Evolutionary conservation across 2,329 filamentous ascomycete genomes (phyloP), one percentile per base, ranked within the genome.

Genomic region (Verticillium nonalfalfae): DNA sequence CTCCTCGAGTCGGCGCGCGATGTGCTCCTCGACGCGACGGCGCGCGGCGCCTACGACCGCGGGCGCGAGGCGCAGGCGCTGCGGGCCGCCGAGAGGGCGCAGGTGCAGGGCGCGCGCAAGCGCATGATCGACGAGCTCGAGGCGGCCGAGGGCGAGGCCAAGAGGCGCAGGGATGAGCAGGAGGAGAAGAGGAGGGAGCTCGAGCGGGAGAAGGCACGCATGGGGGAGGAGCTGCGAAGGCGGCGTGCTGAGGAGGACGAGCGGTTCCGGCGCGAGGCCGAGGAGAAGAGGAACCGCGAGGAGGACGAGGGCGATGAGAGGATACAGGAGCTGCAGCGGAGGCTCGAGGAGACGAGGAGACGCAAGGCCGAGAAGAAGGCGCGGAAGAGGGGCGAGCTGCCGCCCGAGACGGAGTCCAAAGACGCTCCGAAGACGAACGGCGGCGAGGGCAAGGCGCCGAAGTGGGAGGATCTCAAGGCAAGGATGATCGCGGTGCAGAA

Each of bases 41-140:
- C 91, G 40, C 90, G 91, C 62, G 83, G 85, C 58, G 85, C 88
- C 60, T 97, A 97, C 78, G 91, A 97, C 71, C 84, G 85, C 71
- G 86, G 88, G 64, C 85, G 91, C 55, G 85, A 88, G 68, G 90
- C 91, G 45, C 82, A 85, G 64, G 78, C 88, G 62, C 84, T 90
- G 71, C 89, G 89, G 70, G 84, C 85, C 72, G 81, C 86, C 70
- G 86, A 93, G 74, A 83, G 88, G 68, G 87, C 90, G 59, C 81
- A 88, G 64, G 89, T 96, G 76, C 87, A 91, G 68, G 86, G 86
- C 57, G 84, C 88, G 74, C 81, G 90, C 67, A 81, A 90, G 71
- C 83, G 86, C 67, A 90, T 96, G 84, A 90, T 91, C 66, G 92
- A 96, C 70, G 93, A 97, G 70, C 78, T 98, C 58, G 93, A 97